phyloP scores from a whole-genome alignment of 192 early-diverging fungal species.

The Phycomyces blakesleeanus region DNA sequence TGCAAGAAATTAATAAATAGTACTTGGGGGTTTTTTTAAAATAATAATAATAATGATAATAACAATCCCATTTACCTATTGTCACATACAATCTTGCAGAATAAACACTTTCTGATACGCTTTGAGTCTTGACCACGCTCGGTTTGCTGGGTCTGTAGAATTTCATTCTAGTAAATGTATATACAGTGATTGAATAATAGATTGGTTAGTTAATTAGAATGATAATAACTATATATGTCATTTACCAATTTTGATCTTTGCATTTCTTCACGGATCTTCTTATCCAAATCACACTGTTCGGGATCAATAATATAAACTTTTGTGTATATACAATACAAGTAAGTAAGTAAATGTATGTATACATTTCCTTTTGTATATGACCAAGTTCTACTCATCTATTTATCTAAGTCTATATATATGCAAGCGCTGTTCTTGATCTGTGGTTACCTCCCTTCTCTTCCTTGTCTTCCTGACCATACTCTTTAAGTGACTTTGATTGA shows the following conservation, averaged over 20 bases:
- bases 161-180: conserved; percentile 43
- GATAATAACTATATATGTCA: no score
- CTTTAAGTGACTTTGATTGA: conserved; percentile 28
- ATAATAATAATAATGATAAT: no score
- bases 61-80: conserved; percentile 45
- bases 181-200: neutral
- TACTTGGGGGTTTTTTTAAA: neutral
- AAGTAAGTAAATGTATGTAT: neutral
- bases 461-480: conserved; percentile 28
- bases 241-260: conserved; percentile 63
- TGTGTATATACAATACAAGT: conserved; percentile 14
- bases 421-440: neutral
- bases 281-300: conserved; percentile 50
- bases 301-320: conserved; percentile 63
- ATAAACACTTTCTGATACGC: conserved; percentile 79
- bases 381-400: neutral
- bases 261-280: conserved; percentile 66
- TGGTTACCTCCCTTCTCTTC: conserved; percentile 21
- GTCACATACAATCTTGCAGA: conserved; percentile 80
- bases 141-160: conserved; percentile 67
- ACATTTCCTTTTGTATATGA: neutral
- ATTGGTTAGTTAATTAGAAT: neutral
- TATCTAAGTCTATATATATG: neutral
- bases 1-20: neutral
- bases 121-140: conserved; percentile 67